phyloP scores from a whole-genome alignment of 2,329 filamentous ascomycete genomes.

The Thermothelomyces thermophilus region DNA sequence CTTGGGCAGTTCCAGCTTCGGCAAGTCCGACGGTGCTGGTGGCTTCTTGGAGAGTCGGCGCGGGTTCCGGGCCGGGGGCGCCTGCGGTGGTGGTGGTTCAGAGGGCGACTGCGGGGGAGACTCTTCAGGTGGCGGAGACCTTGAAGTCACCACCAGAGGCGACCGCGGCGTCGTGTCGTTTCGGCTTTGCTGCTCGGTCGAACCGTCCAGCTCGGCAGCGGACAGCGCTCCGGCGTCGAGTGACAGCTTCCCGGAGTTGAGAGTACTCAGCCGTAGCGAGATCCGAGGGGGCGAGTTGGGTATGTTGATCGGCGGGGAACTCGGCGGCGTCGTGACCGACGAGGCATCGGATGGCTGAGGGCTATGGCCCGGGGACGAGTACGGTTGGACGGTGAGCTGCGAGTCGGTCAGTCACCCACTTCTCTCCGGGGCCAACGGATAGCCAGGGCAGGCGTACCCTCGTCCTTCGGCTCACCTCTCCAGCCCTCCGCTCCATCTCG shows the following conservation, averaged over 20 bases:
- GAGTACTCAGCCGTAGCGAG: conserved; percentile 24
- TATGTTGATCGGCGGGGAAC: conserved; percentile 21
- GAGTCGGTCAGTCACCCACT: conserved; percentile 7
- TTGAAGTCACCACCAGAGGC: conserved; percentile 5
- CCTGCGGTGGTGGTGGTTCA: conserved; percentile 6
- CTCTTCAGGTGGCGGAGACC: conserved; percentile 7
- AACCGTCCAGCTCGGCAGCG: not conserved
- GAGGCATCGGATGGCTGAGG: conserved; percentile 23
- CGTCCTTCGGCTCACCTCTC: conserved; percentile 71
- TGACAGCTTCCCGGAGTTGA: conserved; percentile 24
- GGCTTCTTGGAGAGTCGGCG: conserved; percentile 22
- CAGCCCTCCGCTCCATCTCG: conserved; percentile 81
- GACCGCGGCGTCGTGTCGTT: conserved; percentile 4
- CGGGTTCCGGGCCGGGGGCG: conserved; percentile 22
- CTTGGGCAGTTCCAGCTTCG: conserved; percentile 12
- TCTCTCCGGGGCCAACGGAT: not conserved
- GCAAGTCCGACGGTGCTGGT: conserved; percentile 11
- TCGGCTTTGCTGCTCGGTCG: not conserved
- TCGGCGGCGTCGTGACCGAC: conserved; percentile 19
- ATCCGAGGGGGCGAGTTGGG: conserved; percentile 24
- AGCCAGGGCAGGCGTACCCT: conserved; percentile 47
- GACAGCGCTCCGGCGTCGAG: not conserved
- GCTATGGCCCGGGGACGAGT: conserved; percentile 23
- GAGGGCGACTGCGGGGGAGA: conserved; percentile 5
- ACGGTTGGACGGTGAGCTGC: conserved; percentile 28